Evolutionary conservation across 78 protist species (phyloP).

Genomic region (Chrysochromulina tobinii): DNA sequence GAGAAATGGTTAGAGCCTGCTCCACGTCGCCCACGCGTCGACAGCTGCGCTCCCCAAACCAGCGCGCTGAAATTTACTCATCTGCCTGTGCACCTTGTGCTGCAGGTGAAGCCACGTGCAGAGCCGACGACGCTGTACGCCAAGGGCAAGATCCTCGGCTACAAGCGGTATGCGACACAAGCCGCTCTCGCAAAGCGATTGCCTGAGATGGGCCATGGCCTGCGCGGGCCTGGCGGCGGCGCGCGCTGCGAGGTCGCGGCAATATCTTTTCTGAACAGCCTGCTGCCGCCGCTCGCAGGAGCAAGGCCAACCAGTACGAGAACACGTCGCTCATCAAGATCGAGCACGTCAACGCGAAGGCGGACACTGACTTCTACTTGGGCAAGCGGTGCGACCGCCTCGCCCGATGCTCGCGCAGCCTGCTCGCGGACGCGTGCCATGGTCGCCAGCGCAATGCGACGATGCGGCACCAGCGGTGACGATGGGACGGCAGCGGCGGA

Average conservation of each 20-base stretch:
- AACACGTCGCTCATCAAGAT: slow-evolving; percentile 83
- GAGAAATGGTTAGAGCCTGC: too few species aligned
- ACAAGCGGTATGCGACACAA: not conserved
- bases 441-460: too few species aligned
- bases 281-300: slow-evolving; percentile 22
- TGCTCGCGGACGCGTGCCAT: not conserved
- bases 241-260: not conserved
- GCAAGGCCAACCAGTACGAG: slow-evolving; percentile 76
- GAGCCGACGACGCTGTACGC: not conserved
- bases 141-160: slow-evolving; percentile 32
- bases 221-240: not conserved
- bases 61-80: too few species aligned
- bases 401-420: not conserved
- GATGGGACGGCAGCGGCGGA: not conserved
- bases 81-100: not conserved
- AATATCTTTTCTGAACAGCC: too few species aligned
- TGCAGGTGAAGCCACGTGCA: not conserved
- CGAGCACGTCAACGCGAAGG: slow-evolving; percentile 78
- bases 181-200: not conserved
- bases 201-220: not conserved
- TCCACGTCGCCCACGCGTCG: too few species aligned
- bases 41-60: too few species aligned
- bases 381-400: slow-evolving; percentile 72
- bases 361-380: slow-evolving; percentile 79
- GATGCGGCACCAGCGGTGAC: not conserved